Conservation (phyloP, 805 yeast genomes). For the Saccharomycopsis fermentans region DNA sequence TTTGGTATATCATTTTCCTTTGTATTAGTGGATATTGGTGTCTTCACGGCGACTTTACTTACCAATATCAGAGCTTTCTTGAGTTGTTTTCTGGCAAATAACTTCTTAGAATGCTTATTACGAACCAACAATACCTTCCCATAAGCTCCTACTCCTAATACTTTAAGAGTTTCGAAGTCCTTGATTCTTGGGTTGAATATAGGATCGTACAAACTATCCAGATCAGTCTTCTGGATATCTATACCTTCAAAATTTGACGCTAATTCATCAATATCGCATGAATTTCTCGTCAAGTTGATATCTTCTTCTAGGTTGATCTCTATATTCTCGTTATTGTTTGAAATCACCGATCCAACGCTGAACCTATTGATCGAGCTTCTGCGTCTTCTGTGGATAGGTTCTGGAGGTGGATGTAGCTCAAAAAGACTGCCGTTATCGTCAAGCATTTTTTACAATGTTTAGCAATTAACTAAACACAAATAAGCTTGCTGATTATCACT, state of each 20-base stretch:
- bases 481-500: too few relatives aligned
- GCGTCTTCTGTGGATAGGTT: constrained; percentile 4
- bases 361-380: constrained; percentile 15
- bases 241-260: neutral
- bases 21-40: constrained; percentile 17
- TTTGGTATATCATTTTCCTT: constrained; percentile 15
- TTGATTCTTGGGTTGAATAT: constrained; percentile 20
- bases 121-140: constrained; percentile 78
- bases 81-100: constrained; percentile 81
- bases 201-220: neutral
- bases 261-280: neutral
- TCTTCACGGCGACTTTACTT: neutral
- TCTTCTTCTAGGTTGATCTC: constrained; percentile 13
- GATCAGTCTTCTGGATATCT: neutral
- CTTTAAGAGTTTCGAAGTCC: constrained; percentile 69
- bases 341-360: constrained; percentile 13
- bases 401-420: neutral
- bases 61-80: constrained; percentile 73
- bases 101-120: constrained; percentile 47
- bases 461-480: too few relatives aligned
- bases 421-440: neutral
- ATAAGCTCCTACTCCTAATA: constrained; percentile 79
- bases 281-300: neutral
- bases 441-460: too few relatives aligned
- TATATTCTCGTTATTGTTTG: constrained; percentile 10